Evolutionary conservation across 129 eudicot genomes (phyloP).

Genomic region (Flaveria sonorensis): DNA sequence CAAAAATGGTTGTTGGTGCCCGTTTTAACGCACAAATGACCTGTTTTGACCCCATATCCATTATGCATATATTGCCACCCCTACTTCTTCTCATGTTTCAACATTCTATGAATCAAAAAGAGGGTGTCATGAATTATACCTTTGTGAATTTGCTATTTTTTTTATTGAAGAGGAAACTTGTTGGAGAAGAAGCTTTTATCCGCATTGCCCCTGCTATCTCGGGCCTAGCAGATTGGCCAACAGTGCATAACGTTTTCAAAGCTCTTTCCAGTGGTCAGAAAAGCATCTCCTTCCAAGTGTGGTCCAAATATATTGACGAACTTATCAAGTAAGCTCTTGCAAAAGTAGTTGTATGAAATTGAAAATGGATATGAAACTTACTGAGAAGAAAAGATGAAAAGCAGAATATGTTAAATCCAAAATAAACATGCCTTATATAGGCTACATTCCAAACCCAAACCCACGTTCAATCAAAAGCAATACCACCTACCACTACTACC

Average conservation of each 20-base stretch:
- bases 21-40: not conserved
- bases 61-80: not conserved
- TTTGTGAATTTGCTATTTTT: not conserved
- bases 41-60: not conserved
- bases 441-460: too few species aligned
- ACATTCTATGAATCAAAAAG: constrained; percentile 5
- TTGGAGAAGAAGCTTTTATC: constrained; percentile 83
- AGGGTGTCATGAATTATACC: not conserved
- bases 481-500: too few species aligned
- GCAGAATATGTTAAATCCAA: too few species aligned
- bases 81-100: constrained; percentile 1
- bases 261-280: constrained; percentile 80
- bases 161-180: constrained; percentile 59
- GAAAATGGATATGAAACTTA: too few species aligned
- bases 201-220: constrained; percentile 97
- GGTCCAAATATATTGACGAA: constrained; percentile 79
- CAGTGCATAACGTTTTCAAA: constrained; percentile 84
- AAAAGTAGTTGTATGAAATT: too few species aligned
- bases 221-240: constrained; percentile 90
- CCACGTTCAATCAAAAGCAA: too few species aligned
- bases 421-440: too few species aligned
- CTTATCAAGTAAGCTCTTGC: constrained; percentile 94
- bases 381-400: too few species aligned
- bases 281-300: constrained; percentile 66
- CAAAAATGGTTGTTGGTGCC: not conserved